Percentiles rank a stretch among this genome's conserved stretches.
phyloP scores from a whole-genome alignment of 257 asterid species.

The Parsonsia alboflavescens region DNA sequence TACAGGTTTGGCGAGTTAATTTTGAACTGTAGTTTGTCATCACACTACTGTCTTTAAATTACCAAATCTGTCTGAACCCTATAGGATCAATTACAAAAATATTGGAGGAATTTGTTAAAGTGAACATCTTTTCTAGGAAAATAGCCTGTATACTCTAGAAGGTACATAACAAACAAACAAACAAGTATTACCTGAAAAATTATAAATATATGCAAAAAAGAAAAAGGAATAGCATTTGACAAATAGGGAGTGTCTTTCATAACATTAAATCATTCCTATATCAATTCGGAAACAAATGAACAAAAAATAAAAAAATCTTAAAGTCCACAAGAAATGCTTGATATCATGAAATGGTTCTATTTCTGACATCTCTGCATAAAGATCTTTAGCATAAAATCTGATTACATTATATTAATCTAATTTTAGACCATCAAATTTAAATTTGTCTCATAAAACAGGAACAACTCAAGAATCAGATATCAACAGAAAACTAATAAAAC shows the following conservation, averaged over 20 bases:
- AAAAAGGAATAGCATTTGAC: background rate
- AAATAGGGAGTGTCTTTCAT: background rate
- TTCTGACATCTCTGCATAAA: background rate
- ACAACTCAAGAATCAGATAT: background rate
- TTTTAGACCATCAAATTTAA: background rate
- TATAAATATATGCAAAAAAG: background rate
- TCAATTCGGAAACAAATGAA: background rate
- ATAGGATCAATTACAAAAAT: background rate
- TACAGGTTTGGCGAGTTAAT: too few species aligned
- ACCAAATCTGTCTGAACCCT: background rate
- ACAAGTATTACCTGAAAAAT: background rate
- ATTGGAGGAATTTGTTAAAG: background rate
- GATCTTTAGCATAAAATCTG: background rate
- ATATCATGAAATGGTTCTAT: background rate
- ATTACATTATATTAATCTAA: background rate
- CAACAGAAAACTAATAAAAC: slow-evolving; percentile 6
- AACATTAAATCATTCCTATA: background rate
- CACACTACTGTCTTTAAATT: background rate
- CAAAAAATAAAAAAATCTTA: background rate
- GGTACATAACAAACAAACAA: background rate
- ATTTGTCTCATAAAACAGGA: background rate
- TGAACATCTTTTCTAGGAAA: background rate
- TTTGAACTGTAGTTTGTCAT: background rate
- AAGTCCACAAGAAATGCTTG: background rate
- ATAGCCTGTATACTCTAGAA: background rate